phyloP scores from a whole-genome alignment of 2,329 filamentous ascomycete species.

The Aphanocladium album region DNA sequence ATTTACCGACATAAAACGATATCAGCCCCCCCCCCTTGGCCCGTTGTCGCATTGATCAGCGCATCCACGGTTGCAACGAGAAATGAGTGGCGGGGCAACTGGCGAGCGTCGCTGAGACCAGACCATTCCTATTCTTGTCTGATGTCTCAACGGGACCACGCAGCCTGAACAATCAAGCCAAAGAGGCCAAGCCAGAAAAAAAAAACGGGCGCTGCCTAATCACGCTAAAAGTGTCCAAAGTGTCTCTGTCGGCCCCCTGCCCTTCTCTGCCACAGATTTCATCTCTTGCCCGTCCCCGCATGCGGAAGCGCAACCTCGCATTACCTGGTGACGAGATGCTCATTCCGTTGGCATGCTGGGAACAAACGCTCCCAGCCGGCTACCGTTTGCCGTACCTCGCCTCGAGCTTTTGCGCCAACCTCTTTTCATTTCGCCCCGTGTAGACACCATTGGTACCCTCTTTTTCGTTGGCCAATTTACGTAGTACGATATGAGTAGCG shows the following conservation, averaged over 20 bases:
- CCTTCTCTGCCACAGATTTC: neutral
- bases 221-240: neutral
- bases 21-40: neutral
- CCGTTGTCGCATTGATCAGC: neutral
- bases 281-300: neutral
- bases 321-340: neutral
- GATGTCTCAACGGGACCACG: neutral
- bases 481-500: neutral
- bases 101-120: neutral
- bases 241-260: too few species aligned
- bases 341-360: neutral
- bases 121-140: neutral
- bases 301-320: neutral
- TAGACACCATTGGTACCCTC: too few species aligned
- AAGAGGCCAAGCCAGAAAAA: neutral
- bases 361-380: neutral
- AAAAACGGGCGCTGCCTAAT: neutral
- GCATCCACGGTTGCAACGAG: neutral
- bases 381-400: neutral
- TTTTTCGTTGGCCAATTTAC: neutral
- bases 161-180: neutral
- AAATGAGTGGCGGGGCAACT: slow-evolving; percentile 11
- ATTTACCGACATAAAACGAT: neutral
- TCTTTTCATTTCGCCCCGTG: neutral
- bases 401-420: neutral